Base-by-base conservation (phyloP, 73 alveolate species). In the Stentor roeselii region DNA sequence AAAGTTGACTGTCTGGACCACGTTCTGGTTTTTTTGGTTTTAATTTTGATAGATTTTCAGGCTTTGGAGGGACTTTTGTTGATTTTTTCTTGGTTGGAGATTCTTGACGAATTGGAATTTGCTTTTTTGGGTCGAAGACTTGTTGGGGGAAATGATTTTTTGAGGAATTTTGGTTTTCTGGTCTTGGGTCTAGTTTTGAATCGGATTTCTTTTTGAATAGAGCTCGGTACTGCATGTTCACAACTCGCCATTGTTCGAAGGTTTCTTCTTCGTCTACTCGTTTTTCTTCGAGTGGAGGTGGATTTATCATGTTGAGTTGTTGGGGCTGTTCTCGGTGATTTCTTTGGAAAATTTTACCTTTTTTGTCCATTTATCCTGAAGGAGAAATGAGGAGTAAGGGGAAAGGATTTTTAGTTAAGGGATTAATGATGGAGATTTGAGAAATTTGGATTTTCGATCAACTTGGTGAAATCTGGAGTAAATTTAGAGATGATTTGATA, bases 171-270 rank as follows among this genome's bases (percentile, higher is more conserved):
- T n/a, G 74, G 27, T n/a, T 21, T 21, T 21, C 27, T 58, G 74
- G 74, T 21, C 74, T n/a, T n/a, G 15, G 15, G 74, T 58, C 74
- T 2, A 21, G 74, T 21, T n/a, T 21, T 21, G 41, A 14, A 67
- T 67, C 80, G 34, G 21, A 27, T 2, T 67, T 67, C 21, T 34
- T 67, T 2, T 67, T 67, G 37, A 67, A 67, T 67, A 67, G 34
- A 32, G 80, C 80, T 2, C 80, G 80, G 37, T 67, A 67, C 2
- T 67, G 80, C 80, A 67, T 67, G 37, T 67, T 67, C 27, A 67
- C 34, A 27, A 67, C 80, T 67, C 80, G 21, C 37, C 80, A 67
- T 34, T 67, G 21, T 27, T 67, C 80, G 11, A 30, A 67, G 27
- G 15, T 31, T 27, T 67, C 80, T 50, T 50, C 67, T 67, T 67